These are phyloP conservation scores for Phytopythium boreale DNA, from an alignment of 352 stramenopile genomes.

Conservation along the genomic window DNA sequence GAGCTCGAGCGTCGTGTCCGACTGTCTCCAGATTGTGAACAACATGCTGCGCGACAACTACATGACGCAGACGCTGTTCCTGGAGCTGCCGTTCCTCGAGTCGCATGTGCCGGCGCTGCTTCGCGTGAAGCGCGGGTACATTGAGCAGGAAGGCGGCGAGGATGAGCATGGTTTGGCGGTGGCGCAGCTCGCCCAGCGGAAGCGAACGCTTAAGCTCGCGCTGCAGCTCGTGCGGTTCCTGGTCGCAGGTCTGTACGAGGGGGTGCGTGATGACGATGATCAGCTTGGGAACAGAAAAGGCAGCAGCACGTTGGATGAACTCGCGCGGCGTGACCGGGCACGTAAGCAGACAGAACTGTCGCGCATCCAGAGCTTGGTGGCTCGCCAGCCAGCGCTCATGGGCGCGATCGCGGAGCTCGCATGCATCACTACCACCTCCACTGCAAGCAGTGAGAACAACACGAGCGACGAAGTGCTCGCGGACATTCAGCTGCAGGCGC, in stretches of 20 bases:
- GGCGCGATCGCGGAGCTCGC: slow-evolving; percentile 60
- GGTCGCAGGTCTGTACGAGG: slow-evolving; percentile 56
- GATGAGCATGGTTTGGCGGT: slow-evolving; percentile 15
- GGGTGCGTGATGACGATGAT: slow-evolving; percentile 20
- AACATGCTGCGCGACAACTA: slow-evolving; percentile 80
- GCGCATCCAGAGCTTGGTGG: slow-evolving; percentile 62
- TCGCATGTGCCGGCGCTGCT: slow-evolving; percentile 53
- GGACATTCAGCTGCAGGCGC: slow-evolving; percentile 56
- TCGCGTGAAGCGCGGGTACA: slow-evolving; percentile 12
- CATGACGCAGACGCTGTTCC: slow-evolving; percentile 76
- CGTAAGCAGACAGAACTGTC: slow-evolving; percentile 43
- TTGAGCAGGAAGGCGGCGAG: slow-evolving; percentile 9
- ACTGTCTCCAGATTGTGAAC: slow-evolving; percentile 77
- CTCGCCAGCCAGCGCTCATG: slow-evolving; percentile 55
- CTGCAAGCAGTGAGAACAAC: not conserved
- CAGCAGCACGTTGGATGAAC: slow-evolving; percentile 40
- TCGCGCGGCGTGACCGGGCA: slow-evolving; percentile 41
- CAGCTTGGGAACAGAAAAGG: not conserved
- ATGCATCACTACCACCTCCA: slow-evolving; percentile 22
- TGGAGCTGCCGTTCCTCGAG: slow-evolving; percentile 52
- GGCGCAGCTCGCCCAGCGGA: slow-evolving; percentile 35
- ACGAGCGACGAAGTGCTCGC: slow-evolving; percentile 30
- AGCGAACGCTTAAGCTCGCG: slow-evolving; percentile 53
- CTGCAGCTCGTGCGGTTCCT: slow-evolving; percentile 71
- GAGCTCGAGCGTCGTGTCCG: slow-evolving; percentile 51